These are phyloP conservation scores for Diatrype stigma DNA, from an alignment of 2,329 filamentous ascomycete species.

Conservation along the genomic window DNA sequence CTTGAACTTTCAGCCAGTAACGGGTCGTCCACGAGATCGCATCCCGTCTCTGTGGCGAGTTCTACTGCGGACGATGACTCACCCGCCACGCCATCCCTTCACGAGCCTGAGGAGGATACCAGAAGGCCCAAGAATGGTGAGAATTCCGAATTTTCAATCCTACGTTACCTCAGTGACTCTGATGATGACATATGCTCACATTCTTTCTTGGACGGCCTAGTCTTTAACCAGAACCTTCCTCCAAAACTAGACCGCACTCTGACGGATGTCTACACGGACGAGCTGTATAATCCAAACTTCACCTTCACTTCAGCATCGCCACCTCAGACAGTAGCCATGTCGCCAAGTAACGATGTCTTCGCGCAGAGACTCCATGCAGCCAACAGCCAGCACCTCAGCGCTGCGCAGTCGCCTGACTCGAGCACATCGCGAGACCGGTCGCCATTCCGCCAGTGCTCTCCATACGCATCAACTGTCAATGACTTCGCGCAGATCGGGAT, in stretches of 20 bases:
- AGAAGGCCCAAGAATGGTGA: conserved; percentile 54
- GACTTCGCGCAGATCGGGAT: conserved; percentile 38
- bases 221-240: conserved; percentile 42
- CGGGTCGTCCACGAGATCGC: conserved; percentile 35
- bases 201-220: conserved; percentile 50
- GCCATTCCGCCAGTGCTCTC: conserved; percentile 73
- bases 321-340: conserved; percentile 41
- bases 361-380: conserved; percentile 74
- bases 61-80: conserved; percentile 54
- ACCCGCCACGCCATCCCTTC: conserved; percentile 51
- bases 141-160: conserved; percentile 24
- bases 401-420: conserved; percentile 47
- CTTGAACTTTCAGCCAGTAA: conserved; percentile 39
- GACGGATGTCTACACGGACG: conserved; percentile 80
- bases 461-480: conserved; percentile 45
- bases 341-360: conserved; percentile 59
- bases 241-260: conserved; percentile 83
- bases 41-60: conserved; percentile 54
- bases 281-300: conserved; percentile 73
- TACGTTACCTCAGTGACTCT: conserved; percentile 20
- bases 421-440: conserved; percentile 62
- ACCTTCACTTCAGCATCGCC: conserved; percentile 54
- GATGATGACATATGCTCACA: conserved; percentile 65
- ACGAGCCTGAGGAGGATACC: conserved; percentile 40
- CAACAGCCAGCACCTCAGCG: conserved; percentile 67